Percentiles rank a stretch among this genome's conserved stretches.
Conservation (phyloP, 371 early-diverging fungal genomes). For the Saksenaea oblongispora region DNA sequence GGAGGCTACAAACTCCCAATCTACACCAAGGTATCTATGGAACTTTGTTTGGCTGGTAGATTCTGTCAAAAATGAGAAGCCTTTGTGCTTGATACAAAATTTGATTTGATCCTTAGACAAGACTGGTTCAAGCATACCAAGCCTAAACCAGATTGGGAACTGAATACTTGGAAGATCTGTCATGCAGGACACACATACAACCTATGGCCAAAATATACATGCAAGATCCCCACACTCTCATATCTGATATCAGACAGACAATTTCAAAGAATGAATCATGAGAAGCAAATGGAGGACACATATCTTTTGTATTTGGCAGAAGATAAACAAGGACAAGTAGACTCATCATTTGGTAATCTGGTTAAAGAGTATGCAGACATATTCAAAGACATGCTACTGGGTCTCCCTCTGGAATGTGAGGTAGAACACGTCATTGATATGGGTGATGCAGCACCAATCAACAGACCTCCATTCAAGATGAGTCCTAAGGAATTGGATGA, state of each 20-base stretch:
- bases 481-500: constrained; percentile 9
- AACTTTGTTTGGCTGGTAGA: not conserved
- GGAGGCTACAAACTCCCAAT: not conserved
- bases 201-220: not conserved
- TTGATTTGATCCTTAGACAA: constrained; percentile 3
- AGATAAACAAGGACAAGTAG: not conserved
- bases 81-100: constrained; percentile 5
- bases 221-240: not conserved
- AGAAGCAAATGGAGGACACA: not conserved
- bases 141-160: not conserved
- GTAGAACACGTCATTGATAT: constrained; percentile 16
- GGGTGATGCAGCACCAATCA: not conserved
- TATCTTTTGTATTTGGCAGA: not conserved
- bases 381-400: constrained; percentile 8
- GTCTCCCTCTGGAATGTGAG: not conserved
- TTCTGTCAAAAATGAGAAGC: not conserved
- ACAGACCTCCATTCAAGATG: constrained; percentile 5
- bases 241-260: constrained; percentile 7
- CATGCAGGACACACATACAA: not conserved
- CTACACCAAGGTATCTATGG: not conserved
- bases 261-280: not conserved
- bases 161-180: not conserved
- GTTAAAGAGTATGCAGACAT: constrained; percentile 3
- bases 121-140: constrained; percentile 5
- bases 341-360: not conserved